A percentile compares a stretch with the other conserved stretches of the same genome.
These are phyloP conservation scores for Austroboletus niveus DNA, from an alignment of 1,284 basidiomycete species.

Conservation along the genomic window DNA sequence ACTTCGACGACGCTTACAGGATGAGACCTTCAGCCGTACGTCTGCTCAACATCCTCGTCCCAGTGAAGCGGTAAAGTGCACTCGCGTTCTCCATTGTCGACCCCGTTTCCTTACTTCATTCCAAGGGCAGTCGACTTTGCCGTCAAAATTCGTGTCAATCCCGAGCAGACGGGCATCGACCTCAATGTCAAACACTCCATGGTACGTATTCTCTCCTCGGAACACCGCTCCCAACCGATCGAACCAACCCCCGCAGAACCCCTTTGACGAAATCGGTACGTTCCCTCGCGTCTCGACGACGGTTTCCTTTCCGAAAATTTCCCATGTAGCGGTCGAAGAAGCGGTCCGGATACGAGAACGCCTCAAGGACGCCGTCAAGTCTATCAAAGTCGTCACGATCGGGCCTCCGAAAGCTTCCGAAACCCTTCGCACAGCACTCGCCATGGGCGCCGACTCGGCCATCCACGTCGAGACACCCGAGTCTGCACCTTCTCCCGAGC, in stretches of 20 bases:
- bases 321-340: constrained; percentile 86
- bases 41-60: constrained; percentile 86
- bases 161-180: constrained; percentile 90
- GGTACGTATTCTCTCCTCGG: constrained; percentile 51
- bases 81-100: constrained; percentile 5
- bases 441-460: constrained; percentile 95
- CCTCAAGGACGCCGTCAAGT: constrained; percentile 72
- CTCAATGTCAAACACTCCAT: constrained; percentile 96
- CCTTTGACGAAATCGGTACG: constrained; percentile 94
- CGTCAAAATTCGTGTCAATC: constrained; percentile 93
- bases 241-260: constrained; percentile 60
- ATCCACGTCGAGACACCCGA: constrained; percentile 91
- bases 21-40: constrained; percentile 77
- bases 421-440: constrained; percentile 92
- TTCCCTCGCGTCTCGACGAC: constrained; percentile 6
- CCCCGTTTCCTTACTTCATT: not conserved
- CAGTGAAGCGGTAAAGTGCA: constrained; percentile 75
- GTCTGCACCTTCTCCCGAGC: constrained; percentile 70
- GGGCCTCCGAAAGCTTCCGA: constrained; percentile 90
- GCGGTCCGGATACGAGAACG: constrained; percentile 91
- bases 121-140: constrained; percentile 77
- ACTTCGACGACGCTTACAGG: constrained; percentile 10
- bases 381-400: constrained; percentile 90
- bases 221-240: not conserved
- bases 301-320: too few relatives aligned